Evolutionary conservation across 148 eudicot genomes (phyloP), one percentile per base, ranked within the genome.

Genomic region (Arctostaphylos glauca): DNA sequence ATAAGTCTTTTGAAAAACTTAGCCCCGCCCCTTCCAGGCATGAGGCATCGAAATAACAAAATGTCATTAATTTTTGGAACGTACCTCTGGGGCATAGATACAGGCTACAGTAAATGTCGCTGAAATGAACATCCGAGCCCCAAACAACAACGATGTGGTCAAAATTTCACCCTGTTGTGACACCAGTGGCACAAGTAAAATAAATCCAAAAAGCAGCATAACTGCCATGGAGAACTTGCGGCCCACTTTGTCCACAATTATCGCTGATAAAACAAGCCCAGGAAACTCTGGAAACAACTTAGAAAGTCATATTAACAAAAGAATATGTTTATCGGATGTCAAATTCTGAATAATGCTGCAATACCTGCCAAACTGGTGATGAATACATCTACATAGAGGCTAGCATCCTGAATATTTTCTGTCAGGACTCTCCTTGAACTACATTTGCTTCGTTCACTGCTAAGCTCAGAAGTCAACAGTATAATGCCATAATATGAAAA

Each of bases 351-450:
- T 31, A 76, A 53, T 52, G 9, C 15, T n/a, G 71, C 43, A 72
- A 25, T 82, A 90, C 92, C 92, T 83, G 90, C 92, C 47, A 86
- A 82, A 81, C 81, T 84, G 74, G 85, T 88, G 84, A 90, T 80
- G 77, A 90, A 86, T 44, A 78, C 79, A 59, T 88, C 59, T 50
- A 81, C 9, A 52, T 88, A 90, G 79, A 88, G 86, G 66, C 78
- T 85, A 25, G 70, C 43, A 64, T 86, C 84, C n/a, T 76, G 81
- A 68, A 23, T 6, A 54, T 76, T 84, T 49, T 76, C 41, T 18
- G 80, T 78, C 21, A 4, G 77, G 58, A 49, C 44, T 31, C 82
- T 6, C 18, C 19, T 53, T 56, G 79, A 44, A 77, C 64, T 5
- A 76, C 88, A 85, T 52, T 78, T 67, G 59, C 52, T 85, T 79